Base-by-base conservation (phyloP, 1,284 basidiomycete genomes). In the Phellopilus nigrolimitatus region DNA sequence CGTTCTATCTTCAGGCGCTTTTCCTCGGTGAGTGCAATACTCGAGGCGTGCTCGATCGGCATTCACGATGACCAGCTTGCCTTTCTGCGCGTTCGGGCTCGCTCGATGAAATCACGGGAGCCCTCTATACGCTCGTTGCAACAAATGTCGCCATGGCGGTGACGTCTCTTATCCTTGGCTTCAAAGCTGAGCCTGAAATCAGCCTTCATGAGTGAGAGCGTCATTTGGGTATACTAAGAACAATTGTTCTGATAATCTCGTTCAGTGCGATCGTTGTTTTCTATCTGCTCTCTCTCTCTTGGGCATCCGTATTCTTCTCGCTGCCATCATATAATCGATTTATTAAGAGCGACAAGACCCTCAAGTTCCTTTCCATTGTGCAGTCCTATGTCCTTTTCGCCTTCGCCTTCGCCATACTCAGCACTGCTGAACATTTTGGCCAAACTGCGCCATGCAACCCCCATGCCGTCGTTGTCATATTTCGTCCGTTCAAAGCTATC, bases 111-210 rank as follows among this genome's bases (percentile, higher is more conserved):
- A 61, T 64, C 33, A 51, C 57, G 17, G 57, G 60, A 8, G 54
- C 62, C 1, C 47, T 64, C 7, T 63, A 59, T 41, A 64, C 64
- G 1, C 55, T 65, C 13, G 52, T 65, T 19, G 56, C 56, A n/a
- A 65, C 62, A n/a, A 64, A 64, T 42, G 59, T 62, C 13, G 62
- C 61, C 7, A 58, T 63, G 59, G 60, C 56, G 3, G 59, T 63
- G 2, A 61, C 62, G 8, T 55, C 62, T 12, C 52, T 64, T 24
- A 62, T 64, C 13, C 39, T 64, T 7, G 61, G 62, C 13, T 58
- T 64, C 17, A 58, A 60, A 45, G 41, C 56, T 5, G 27, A 33
- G 1, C 59, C 63, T 10, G 59, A 61, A 47, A 62, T 64, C 6
- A 62, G 57, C 49, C 57, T 64, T 31, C 63, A 64, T 12, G 64